These are phyloP conservation scores for Saccharomycopsis vini DNA, from an alignment of 805 yeast species.

Conservation along the genomic window DNA sequence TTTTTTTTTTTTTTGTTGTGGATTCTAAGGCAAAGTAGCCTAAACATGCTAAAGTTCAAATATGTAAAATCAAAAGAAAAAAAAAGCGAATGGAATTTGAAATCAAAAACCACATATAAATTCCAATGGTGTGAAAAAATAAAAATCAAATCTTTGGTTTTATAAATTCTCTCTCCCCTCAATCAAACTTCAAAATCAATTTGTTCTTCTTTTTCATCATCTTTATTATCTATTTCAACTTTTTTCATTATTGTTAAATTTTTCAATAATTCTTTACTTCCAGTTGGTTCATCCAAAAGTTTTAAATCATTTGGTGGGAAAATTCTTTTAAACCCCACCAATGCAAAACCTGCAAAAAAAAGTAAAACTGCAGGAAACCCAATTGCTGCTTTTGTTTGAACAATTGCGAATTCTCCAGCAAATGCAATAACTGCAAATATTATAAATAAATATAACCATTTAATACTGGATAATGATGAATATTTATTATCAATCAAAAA, in stretches of 20 bases:
- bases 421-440: slow-evolving; percentile 56
- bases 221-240: neutral
- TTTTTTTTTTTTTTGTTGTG: no score
- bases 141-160: no score
- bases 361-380: slow-evolving; percentile 87
- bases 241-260: slow-evolving; percentile 1
- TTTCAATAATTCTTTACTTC: slow-evolving; percentile 8
- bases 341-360: slow-evolving; percentile 53
- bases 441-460: slow-evolving; percentile 49
- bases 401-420: slow-evolving; percentile 75
- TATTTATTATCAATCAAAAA: slow-evolving; percentile 26
- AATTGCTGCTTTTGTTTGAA: slow-evolving; percentile 82
- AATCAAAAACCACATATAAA: no score
- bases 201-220: no score
- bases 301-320: slow-evolving; percentile 55
- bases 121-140: no score
- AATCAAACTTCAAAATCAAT: no score
- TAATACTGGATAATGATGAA: slow-evolving; percentile 21
- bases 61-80: no score
- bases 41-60: no score
- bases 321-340: slow-evolving; percentile 51
- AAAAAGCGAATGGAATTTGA: no score
- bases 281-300: slow-evolving; percentile 45
- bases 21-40: no score
- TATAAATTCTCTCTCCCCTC: no score